Evolutionary conservation across 78 protist genomes (phyloP), one percentile per base, ranked within the genome.

Genomic region (Guillardia theta): DNA sequence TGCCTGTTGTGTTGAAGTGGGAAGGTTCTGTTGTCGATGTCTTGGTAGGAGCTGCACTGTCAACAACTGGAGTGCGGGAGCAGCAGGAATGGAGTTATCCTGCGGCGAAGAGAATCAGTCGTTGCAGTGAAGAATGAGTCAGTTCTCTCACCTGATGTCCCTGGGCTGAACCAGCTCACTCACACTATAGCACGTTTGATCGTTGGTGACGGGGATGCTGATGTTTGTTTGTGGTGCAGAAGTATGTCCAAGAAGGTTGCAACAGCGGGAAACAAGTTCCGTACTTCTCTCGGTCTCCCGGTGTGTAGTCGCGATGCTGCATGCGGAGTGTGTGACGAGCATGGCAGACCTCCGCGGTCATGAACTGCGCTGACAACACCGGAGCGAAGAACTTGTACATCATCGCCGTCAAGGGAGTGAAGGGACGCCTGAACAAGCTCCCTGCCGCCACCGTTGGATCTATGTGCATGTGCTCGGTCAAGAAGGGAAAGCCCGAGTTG

Each of bases 321-420:
- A 6, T 58, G 70, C 70, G 21, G 70, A 58, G 2, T 6, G 2
- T 1, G 27, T 58, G 70, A 3, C 70, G 70, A 3, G 70, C 27
- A 30, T 58, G 70, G 98, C 97, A 70, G 83, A 6, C 6, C 45
- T 1, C 83, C 39, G 98, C 99, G 27, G 97, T 97, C 48, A 94
- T 99, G 96, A 99, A 98, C 99, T 98, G 99, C 96, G 99, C 99
- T n/a, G 99, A 99, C 96, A 99, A 99, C 99, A 97, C 99, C 48
- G 99, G 99, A 37, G 99, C 99, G 96, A 99, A 98, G 98, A 98
- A 99, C 97, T 96, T 99, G 92, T 98, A 98, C 98, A 93, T 99
- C 96, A 97, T 99, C 93, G 96, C 99, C 96, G 99, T 99, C 62
- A 95, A 97, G 96, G 97, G 97, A 87, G 48, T 94, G 94, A 93